phyloP scores from a whole-genome alignment of 345 rosid genomes.

The Sonneratia alba region DNA sequence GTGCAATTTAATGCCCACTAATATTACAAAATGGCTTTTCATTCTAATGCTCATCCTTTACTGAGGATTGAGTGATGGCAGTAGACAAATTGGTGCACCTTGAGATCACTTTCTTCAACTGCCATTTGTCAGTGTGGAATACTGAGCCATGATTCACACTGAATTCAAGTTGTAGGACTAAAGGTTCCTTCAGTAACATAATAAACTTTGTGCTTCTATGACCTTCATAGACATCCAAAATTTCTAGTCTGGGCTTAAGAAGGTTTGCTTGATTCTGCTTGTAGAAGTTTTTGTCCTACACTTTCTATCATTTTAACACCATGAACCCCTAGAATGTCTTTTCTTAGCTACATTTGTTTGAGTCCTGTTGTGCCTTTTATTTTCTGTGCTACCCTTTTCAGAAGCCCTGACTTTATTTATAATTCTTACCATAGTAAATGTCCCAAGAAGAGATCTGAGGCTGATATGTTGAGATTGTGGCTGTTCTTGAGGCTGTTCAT shows the following conservation, averaged over 20 bases:
- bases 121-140: background rate
- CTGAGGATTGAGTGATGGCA: background rate
- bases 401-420: background rate
- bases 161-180: background rate
- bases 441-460: background rate
- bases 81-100: background rate
- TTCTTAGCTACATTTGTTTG: background rate
- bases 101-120: background rate
- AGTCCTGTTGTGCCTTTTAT: background rate
- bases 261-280: background rate
- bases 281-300: background rate
- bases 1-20: background rate
- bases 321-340: background rate
- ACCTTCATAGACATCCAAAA: background rate
- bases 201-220: background rate
- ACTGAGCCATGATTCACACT: background rate
- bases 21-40: background rate
- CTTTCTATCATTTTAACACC: background rate
- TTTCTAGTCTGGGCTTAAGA: background rate
- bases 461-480: constrained; percentile 2
- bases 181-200: background rate
- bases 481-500: constrained; percentile 3
- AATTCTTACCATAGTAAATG: background rate
- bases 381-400: background rate
- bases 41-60: background rate